Evolutionary conservation across 257 asterid genomes (phyloP).

Genomic region (Solanum lycopersicoides): DNA sequence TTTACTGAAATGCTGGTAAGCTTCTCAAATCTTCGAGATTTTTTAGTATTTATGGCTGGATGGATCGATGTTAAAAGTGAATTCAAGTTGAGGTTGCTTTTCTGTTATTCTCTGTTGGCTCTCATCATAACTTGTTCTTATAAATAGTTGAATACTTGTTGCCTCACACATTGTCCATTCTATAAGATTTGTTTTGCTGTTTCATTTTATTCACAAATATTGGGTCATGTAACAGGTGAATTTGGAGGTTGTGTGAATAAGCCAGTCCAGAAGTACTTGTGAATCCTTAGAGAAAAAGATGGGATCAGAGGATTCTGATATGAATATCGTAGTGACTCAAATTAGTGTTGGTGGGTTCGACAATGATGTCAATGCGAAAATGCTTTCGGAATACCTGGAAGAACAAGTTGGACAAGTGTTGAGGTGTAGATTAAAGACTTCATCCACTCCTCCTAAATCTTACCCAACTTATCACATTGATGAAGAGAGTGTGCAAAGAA

Average conservation of each 20-base stretch:
- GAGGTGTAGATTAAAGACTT: constrained; percentile 90
- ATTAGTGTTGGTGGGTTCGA: constrained; percentile 74
- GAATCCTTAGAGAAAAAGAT: constrained; percentile 12
- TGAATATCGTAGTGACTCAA: constrained; percentile 49
- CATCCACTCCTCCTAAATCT: constrained; percentile 71
- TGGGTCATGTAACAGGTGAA: neutral
- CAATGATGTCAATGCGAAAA: constrained; percentile 44
- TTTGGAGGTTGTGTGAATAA: neutral
- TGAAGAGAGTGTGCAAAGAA: constrained; percentile 18
- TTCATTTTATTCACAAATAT: neutral
- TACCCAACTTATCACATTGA: constrained; percentile 48
- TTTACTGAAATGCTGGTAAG: neutral
- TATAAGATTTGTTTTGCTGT: neutral
- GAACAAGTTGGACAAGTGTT: constrained; percentile 53
- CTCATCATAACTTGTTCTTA: neutral
- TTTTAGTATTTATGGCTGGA: neutral
- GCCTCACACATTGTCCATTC: neutral
- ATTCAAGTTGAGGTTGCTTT: neutral
- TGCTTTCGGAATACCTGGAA: constrained; percentile 52
- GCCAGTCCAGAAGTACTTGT: neutral
- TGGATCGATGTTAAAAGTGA: neutral
- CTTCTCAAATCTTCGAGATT: neutral
- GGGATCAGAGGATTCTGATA: constrained; percentile 38
- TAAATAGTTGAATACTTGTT: neutral
- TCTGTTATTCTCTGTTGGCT: neutral